These are phyloP conservation scores for Trichoderma cornu-damae DNA, from an alignment of 2,329 filamentous ascomycete species.

Conservation along the genomic window DNA sequence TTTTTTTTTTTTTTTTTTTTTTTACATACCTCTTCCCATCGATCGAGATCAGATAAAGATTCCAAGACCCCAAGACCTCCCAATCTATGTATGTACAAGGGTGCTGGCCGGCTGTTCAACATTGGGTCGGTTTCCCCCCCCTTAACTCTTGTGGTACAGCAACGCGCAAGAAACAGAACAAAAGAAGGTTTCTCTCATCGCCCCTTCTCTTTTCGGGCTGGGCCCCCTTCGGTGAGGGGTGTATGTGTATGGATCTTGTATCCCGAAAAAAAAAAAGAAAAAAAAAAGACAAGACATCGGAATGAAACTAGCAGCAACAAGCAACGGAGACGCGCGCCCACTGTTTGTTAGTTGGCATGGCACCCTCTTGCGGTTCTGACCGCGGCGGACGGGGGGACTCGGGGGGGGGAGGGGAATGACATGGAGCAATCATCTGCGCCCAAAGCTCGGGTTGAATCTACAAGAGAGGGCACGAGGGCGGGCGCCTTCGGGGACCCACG, in stretches of 20 bases:
- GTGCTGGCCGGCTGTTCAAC: background rate
- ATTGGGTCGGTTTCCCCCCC: no score
- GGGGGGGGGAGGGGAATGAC: background rate
- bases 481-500: constrained; percentile 13
- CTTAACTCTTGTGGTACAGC: no score
- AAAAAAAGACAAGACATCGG: background rate
- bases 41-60: constrained; percentile 11
- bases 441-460: background rate
- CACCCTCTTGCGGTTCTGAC: background rate
- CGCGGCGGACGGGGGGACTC: background rate
- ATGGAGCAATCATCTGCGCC: background rate
- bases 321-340: background rate
- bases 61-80: background rate
- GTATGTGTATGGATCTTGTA: no score
- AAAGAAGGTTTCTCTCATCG: no score
- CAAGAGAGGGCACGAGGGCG: constrained; percentile 1
- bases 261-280: no score
- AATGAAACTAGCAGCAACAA: background rate
- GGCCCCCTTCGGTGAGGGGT: no score
- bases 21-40: no score
- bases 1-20: no score
- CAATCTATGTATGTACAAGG: no score
- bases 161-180: no score
- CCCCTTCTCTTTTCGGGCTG: no score
- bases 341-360: background rate